Base-by-base conservation (phyloP, 768 basidiomycete genomes). In the Mycena haematopus region DNA sequence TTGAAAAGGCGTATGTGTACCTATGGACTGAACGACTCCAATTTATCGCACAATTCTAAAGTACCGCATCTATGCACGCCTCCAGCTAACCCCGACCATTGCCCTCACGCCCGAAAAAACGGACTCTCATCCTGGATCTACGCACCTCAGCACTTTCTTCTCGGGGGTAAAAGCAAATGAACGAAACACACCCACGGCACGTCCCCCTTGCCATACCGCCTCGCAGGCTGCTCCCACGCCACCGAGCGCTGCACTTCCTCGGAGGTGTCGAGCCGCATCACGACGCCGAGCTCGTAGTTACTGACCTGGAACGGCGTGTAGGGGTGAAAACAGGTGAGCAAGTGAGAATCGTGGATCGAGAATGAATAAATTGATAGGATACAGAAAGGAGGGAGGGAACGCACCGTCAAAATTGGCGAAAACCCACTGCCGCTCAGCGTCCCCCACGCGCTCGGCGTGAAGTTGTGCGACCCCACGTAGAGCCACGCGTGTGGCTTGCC, bases 281-380 rank as follows among this genome's bases (percentile, higher is more conserved):
- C 73, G 54, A 90, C 77, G 5, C 89, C 88, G 6, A 90, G 78
- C 65, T 90, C 89, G 69, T 85, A 89, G 70, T 90, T 90, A n/a
- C 74, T 76, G 36, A 87, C 77, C 80, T 86, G 61, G 1, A 21
- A 38, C n/a, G n/a, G n/a, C n/a, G n/a, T n/a, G n/a, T n/a, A n/a
- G n/a, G n/a, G n/a, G n/a, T n/a, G n/a, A n/a, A n/a, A n/a, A n/a
- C n/a, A n/a, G 11, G 19, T 7, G 33, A 17, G 40, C 52, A 11
- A 6, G 11, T 33, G 6, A 33, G 31, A 6, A 33, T 33, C 31
- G 31, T n/a, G n/a, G n/a, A n/a, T 6, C 31, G 31, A 33, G 31
- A 33, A 33, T 6, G 31, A 33, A 11, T 6, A 33, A 6, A 33
- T 6, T 11, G 31, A 33, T 6, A 33, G 6, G 31, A 33, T 6